Evolutionary conservation across 73 alveolate genomes (phyloP), one percentile per base, ranked within the genome.

Genomic region (Paramecium sonneborni): DNA sequence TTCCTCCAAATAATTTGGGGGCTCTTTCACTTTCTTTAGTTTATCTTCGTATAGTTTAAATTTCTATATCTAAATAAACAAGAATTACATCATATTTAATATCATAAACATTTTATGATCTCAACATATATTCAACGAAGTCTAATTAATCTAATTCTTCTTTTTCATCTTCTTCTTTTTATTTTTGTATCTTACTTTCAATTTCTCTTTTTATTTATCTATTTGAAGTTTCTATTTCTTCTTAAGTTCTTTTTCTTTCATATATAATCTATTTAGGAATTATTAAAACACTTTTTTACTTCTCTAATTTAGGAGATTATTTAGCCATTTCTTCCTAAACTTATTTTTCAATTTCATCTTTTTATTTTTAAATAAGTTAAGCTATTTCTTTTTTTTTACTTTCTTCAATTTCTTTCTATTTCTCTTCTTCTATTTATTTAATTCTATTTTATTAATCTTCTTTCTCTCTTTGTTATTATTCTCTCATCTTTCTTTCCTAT

Each of bases 161-260:
- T 62, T 32, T 62, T 26, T 62, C 84, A 11, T 62, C 84, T 14
- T 62, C 84, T 32, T 62, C 84, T 62, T 62, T 62, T 62, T 62
- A 62, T 26, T 62, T 30, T 32, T 62, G 12, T 62, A 62, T 62
- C 24, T 26, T 30, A 0, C 1, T 11, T 26, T 62, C 84, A 12
- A 62, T 62, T 62, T 62, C 39, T 62, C 46, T 62, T 26, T 62
- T 12, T 12, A 62, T 12, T 62, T 62, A 11, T 12, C 44, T 4
- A 62, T 62, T 26, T 26, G 84, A 26, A 12, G 84, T 30, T 62
- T 62, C 84, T 10, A 62, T 62, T 62, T 62, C 84, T 62, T 62
- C 84, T 32, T 62, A 62, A 30, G 48, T 23, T 62, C 39, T 30
- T 32, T 62, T 62, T 62, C 84, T 62, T 62, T 62, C 48, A 14